A percentile compares a stretch with the other conserved stretches of the same genome.
Conservation (phyloP, 768 basidiomycete species). For the Hygrophoropsis aurantiaca region DNA sequence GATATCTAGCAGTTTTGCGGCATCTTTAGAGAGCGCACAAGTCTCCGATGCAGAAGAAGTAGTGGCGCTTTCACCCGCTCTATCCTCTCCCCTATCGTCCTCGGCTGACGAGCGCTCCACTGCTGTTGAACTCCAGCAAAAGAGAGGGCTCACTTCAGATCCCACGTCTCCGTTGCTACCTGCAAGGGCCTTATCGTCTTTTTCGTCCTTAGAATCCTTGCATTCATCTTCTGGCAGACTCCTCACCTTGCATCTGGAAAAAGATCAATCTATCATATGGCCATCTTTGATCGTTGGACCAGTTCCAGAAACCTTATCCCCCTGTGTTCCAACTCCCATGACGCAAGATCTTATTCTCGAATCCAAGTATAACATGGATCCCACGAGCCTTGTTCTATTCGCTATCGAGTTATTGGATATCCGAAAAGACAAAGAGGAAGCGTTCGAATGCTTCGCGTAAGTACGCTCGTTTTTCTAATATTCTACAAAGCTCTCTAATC, state of each 20-base stretch:
- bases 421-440: slow-evolving; percentile 69
- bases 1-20: slow-evolving; percentile 82
- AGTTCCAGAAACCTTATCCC: slow-evolving; percentile 60
- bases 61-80: slow-evolving; percentile 50
- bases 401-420: slow-evolving; percentile 75
- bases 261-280: slow-evolving; percentile 79
- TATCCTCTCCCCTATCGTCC: slow-evolving; percentile 61
- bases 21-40: slow-evolving; percentile 73
- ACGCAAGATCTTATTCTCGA: slow-evolving; percentile 52
- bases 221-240: slow-evolving; percentile 63
- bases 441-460: slow-evolving; percentile 80
- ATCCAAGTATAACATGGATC: slow-evolving; percentile 80
- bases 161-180: slow-evolving; percentile 57
- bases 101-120: slow-evolving; percentile 51
- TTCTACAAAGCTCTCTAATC: slow-evolving; percentile 5
- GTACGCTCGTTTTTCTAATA: slow-evolving; percentile 25
- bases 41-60: slow-evolving; percentile 72
- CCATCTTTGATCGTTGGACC: slow-evolving; percentile 76
- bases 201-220: slow-evolving; percentile 75
- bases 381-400: slow-evolving; percentile 73
- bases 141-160: slow-evolving; percentile 41
- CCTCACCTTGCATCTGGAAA: slow-evolving; percentile 78
- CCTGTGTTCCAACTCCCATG: slow-evolving; percentile 49
- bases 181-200: slow-evolving; percentile 62
- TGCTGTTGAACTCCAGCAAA: slow-evolving; percentile 13